phyloP scores from a whole-genome alignment of 108 stramenopile species.

The Stephanodiscus triporus region DNA sequence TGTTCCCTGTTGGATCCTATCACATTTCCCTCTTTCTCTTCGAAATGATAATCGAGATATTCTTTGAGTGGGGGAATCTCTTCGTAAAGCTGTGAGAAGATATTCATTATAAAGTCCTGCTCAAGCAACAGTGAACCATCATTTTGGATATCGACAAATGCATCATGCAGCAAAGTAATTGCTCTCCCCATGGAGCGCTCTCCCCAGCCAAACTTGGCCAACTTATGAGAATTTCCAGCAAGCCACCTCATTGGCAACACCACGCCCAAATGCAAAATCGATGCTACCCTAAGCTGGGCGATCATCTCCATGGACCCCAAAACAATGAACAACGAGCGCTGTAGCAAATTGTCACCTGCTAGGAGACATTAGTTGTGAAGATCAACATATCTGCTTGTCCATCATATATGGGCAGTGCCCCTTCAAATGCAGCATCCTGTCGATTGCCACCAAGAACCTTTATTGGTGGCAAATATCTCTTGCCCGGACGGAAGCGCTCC shows the following conservation, averaged over 20 bases:
- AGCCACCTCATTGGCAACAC: conserved; percentile 21
- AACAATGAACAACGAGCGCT: conserved; percentile 7
- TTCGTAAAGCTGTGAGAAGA: background rate
- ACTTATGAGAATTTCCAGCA: conserved; percentile 14
- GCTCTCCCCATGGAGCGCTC: conserved; percentile 24
- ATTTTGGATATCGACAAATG: conserved; percentile 4
- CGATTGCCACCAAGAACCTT: conserved; percentile 9
- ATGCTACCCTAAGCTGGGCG: conserved; percentile 19
- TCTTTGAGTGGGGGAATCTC: conserved; percentile 15
- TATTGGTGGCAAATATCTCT: conserved; percentile 8
- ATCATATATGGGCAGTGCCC: conserved; percentile 21
- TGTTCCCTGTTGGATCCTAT: background rate
- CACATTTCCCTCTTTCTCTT: conserved; percentile 11
- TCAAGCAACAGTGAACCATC: conserved; percentile 1
- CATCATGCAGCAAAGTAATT: background rate
- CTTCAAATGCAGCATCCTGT: conserved; percentile 21
- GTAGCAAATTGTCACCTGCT: conserved; percentile 3
- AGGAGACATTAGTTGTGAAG: conserved; percentile 6
- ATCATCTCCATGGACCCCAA: conserved; percentile 14
- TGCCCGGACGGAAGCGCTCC: conserved; percentile 10
- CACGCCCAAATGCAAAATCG: conserved; percentile 14
- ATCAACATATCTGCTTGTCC: background rate
- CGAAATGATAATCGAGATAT: conserved; percentile 7
- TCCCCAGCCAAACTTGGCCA: conserved; percentile 8
- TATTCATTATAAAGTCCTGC: conserved; percentile 9